phyloP scores from a whole-genome alignment of 164 flowering plant species.

The Piper betle region DNA sequence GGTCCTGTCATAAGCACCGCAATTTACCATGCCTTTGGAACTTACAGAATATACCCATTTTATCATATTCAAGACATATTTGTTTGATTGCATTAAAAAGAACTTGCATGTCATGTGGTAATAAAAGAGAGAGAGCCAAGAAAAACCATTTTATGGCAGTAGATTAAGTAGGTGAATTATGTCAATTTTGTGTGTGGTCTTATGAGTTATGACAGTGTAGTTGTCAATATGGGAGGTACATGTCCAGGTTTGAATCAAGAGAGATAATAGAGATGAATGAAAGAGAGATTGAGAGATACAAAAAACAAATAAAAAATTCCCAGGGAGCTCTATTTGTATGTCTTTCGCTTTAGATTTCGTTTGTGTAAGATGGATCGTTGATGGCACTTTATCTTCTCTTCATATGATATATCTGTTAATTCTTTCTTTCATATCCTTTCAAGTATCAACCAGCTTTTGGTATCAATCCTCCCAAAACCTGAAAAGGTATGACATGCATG shows the following conservation, averaged over 20 bases:
- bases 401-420: neutral
- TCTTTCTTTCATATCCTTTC: neutral
- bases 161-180: too few species aligned
- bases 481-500: neutral
- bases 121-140: too few species aligned
- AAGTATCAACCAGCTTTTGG: neutral
- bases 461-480: slow-evolving; percentile 5
- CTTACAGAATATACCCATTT: neutral
- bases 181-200: too few species aligned
- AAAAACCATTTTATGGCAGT: too few species aligned
- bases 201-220: too few species aligned
- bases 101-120: too few species aligned
- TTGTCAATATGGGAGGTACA: too few species aligned
- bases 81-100: too few species aligned
- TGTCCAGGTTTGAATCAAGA: too few species aligned
- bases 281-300: neutral
- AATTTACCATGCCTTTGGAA: neutral
- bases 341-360: neutral
- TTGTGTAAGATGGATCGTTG: neutral
- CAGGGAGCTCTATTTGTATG: slow-evolving; percentile 1
- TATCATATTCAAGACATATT: neutral
- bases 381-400: slow-evolving; percentile 1
- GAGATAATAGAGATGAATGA: too few species aligned
- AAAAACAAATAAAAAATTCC: slow-evolving; percentile 1
- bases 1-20: neutral